Conservation (phyloP, 1,284 basidiomycete genomes). For the Cutaneotrichosporon sp. region DNA sequence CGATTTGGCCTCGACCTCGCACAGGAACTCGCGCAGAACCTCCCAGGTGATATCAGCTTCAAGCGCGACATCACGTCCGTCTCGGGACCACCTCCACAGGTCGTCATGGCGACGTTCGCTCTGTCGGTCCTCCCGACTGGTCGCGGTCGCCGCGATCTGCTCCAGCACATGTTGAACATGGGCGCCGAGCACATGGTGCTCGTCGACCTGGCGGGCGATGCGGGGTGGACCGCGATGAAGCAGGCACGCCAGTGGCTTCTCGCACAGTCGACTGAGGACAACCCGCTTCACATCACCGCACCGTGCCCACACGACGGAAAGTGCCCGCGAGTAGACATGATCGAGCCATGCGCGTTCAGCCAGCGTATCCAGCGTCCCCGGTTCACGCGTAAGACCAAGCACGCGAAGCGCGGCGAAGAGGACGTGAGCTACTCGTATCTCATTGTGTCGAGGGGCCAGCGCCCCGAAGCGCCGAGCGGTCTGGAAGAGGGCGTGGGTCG, state of each 20-base stretch:
- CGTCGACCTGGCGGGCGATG: constrained; percentile 75
- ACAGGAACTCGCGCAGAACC: constrained; percentile 12
- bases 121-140: constrained; percentile 69
- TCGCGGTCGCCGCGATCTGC: constrained; percentile 56
- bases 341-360: constrained; percentile 72
- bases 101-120: constrained; percentile 83
- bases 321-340: constrained; percentile 67
- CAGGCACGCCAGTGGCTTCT: constrained; percentile 79
- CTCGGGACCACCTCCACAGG: constrained; percentile 34
- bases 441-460: constrained; percentile 73
- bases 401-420: constrained; percentile 77
- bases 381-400: constrained; percentile 84
- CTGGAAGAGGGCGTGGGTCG: constrained; percentile 20
- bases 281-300: constrained; percentile 36
- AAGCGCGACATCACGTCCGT: constrained; percentile 26
- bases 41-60: constrained; percentile 14
- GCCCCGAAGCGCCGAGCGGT: constrained; percentile 55
- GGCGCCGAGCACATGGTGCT: constrained; percentile 62
- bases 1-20: constrained; percentile 47
- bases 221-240: constrained; percentile 78
- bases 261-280: constrained; percentile 27
- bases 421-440: constrained; percentile 88
- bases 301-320: constrained; percentile 88
- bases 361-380: constrained; percentile 82
- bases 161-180: constrained; percentile 29